Percentiles rank a stretch among this genome's conserved stretches.
These are phyloP conservation scores for Alloascoidea hylecoeti DNA, from an alignment of 805 yeast genomes.

Conservation along the genomic window DNA sequence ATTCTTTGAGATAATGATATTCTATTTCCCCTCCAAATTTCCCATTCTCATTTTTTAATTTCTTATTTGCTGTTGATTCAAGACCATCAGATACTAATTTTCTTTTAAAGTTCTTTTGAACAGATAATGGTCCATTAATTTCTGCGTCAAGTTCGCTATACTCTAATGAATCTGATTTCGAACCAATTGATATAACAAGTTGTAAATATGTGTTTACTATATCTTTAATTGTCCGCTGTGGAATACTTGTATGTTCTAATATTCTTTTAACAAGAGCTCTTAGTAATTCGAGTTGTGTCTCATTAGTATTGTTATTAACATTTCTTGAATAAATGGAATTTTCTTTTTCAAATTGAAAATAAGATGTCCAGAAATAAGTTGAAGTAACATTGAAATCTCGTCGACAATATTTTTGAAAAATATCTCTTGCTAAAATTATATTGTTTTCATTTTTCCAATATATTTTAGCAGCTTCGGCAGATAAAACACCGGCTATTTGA, in stretches of 20 bases:
- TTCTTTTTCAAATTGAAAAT: slow-evolving; percentile 1
- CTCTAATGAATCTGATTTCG: neutral
- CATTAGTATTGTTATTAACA: too few relatives aligned
- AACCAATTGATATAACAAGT: neutral
- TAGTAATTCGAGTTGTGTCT: neutral
- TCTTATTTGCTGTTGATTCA: neutral
- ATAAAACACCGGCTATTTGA: neutral
- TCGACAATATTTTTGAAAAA: slow-evolving; percentile 1
- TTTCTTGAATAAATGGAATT: neutral
- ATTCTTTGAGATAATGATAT: neutral
- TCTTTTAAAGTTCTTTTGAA: neutral
- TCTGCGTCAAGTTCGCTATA: neutral
- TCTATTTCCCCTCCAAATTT: neutral
- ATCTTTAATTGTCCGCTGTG: neutral
- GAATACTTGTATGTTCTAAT: neutral
- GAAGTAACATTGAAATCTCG: neutral
- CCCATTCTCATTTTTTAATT: neutral
- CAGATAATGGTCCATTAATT: neutral
- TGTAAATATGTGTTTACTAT: neutral
- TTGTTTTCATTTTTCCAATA: neutral
- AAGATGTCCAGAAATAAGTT: neutral
- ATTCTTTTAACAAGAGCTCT: neutral
- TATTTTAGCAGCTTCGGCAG: neutral
- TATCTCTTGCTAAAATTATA: neutral
- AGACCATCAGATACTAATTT: neutral